These are phyloP conservation scores for Diversispora eburnea DNA, from an alignment of 192 early-diverging fungal genomes.

Conservation along the genomic window DNA sequence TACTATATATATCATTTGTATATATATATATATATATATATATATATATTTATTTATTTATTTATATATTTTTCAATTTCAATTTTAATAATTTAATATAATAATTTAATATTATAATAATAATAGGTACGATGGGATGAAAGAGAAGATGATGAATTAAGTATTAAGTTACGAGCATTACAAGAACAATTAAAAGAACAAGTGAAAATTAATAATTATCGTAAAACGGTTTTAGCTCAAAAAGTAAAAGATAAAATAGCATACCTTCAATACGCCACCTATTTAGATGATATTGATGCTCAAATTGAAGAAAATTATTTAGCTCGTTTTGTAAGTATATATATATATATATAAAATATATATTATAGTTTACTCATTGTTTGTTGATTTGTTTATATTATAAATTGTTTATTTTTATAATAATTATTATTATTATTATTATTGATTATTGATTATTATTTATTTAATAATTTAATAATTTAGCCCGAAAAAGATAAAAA, in stretches of 20 bases:
- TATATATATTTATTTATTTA: no score
- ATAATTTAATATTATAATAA: no score
- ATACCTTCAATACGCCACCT: slow-evolving; percentile 83
- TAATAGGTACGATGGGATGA: slow-evolving; percentile 63
- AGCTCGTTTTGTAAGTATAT: slow-evolving; percentile 72
- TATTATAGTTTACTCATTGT: background rate
- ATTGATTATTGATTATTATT: background rate
- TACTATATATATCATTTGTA: background rate
- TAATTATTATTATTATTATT: background rate
- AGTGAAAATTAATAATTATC: slow-evolving; percentile 57
- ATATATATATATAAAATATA: no score
- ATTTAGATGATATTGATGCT: slow-evolving; percentile 85
- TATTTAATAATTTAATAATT: background rate
- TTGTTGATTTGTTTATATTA: background rate
- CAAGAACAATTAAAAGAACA: slow-evolving; percentile 74
- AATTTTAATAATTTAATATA: no score
- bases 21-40: no score
- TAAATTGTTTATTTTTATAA: background rate
- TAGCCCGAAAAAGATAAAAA: slow-evolving; percentile 15
- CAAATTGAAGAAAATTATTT: slow-evolving; percentile 85
- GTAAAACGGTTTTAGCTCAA: slow-evolving; percentile 64
- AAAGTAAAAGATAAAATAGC: slow-evolving; percentile 70
- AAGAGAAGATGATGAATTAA: slow-evolving; percentile 72
- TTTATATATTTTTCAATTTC: no score
- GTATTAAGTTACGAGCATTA: slow-evolving; percentile 60